Evolutionary conservation across 257 asterid species (phyloP), one percentile per base, ranked within the genome.

Genomic region (Leonotis leonurus): DNA sequence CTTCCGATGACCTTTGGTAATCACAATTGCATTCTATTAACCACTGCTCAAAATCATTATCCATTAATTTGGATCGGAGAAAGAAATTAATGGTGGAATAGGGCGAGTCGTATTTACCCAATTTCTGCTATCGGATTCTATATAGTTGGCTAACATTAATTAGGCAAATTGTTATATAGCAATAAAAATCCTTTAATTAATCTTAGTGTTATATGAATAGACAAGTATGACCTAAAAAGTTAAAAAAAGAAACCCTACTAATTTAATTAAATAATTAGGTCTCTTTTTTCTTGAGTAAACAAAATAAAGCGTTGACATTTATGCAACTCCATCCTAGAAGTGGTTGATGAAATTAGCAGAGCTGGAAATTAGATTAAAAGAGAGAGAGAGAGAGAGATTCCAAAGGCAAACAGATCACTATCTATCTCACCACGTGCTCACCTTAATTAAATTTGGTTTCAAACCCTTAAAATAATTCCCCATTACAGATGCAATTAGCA

Each of bases 381-480:
- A 73, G 66, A 55, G 60, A 32, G 33, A 56, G 62, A 62, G 55
- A n/a, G n/a, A n/a, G n/a, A 33, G 75, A 74, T 70, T 72, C 82
- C 73, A 77, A n/a, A n/a, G n/a, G n/a, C n/a, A n/a, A 68, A 77
- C 73, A 70, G 74, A 74, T 78, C 80, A 78, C 83, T 46, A 39
- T n/a, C n/a, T n/a, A n/a, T 56, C 83, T 56, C 36, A 57, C 70
- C 84, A 78, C 81, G 74, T 78, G 81, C 60, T 75, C 36, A 65
- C 81, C 81, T 74, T 71, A 59, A 72, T 56, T n/a, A n/a, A n/a
- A n/a, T 58, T 49, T 52, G 78, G 81, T 75, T 71, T 68, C 27
- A 43, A 30, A 6, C 14, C 57, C 25, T 43, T 2, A 41, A 39
- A n/a, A n/a, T n/a, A n/a, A n/a, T 35, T 26, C 16, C 45, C 36